These are phyloP conservation scores for Irpex sp. DNA, from an alignment of 1,284 basidiomycete genomes.

Conservation along the genomic window DNA sequence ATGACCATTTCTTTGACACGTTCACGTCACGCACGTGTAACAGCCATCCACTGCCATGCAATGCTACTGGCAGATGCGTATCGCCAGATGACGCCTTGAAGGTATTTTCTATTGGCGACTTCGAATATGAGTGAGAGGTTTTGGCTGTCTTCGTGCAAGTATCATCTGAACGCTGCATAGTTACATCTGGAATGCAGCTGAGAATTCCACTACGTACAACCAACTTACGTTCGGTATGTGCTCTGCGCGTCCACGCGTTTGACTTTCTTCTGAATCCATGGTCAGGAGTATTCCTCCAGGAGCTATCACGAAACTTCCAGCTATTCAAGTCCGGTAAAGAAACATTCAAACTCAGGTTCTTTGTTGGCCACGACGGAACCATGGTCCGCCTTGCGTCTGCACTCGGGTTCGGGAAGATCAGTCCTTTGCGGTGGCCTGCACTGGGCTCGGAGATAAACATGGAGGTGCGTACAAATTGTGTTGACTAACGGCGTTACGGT, in stretches of 20 bases:
- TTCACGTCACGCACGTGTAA: constrained; percentile 48
- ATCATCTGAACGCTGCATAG: constrained; percentile 21
- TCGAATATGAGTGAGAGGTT: constrained; percentile 43
- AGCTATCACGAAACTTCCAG: constrained; percentile 30
- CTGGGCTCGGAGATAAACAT: constrained; percentile 49
- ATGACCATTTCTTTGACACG: constrained; percentile 45
- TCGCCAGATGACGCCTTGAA: constrained; percentile 38
- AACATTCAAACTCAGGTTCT: constrained; percentile 37
- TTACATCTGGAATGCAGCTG: constrained; percentile 48
- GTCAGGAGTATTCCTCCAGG: constrained; percentile 31
- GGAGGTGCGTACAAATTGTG: constrained; percentile 33
- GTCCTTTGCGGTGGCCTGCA: constrained; percentile 45
- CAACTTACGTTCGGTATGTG: constrained; percentile 43
- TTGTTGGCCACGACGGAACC: constrained; percentile 49
- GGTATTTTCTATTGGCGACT: constrained; percentile 43
- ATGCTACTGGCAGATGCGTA: constrained; percentile 40
- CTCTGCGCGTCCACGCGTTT: neutral
- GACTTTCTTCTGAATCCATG: neutral
- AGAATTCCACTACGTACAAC: constrained; percentile 41
- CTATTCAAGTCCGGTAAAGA: constrained; percentile 32
- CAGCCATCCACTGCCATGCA: constrained; percentile 46
- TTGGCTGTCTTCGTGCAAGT: too few relatives aligned
- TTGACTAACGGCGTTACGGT: too few relatives aligned
- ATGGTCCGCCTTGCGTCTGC: constrained; percentile 47
- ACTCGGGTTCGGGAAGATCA: constrained; percentile 37